phyloP scores from a whole-genome alignment of 2,329 filamentous ascomycete genomes.

The Ceratocystis alfenasii region DNA sequence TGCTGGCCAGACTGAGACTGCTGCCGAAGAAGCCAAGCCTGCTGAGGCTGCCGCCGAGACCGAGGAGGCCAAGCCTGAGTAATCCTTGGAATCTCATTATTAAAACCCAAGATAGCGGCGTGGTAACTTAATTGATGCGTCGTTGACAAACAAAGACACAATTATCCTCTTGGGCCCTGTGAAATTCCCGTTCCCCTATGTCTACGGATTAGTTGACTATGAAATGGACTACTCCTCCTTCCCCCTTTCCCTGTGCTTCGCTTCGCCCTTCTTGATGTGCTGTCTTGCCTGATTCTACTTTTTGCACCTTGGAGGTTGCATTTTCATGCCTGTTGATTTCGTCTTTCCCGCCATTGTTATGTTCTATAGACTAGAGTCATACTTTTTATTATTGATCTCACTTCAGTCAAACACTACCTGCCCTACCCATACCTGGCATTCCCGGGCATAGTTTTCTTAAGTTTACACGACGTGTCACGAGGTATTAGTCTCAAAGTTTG shows the following conservation, averaged over 20 bases:
- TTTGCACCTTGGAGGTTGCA: not conserved
- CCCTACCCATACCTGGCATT: not conserved
- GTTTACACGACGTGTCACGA: not conserved
- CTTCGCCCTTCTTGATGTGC: not conserved
- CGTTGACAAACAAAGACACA: conserved; percentile 18
- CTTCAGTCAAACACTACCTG: not conserved
- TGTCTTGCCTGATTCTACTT: not conserved
- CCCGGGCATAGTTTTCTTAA: conserved; percentile 3
- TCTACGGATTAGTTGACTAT: conserved; percentile 22
- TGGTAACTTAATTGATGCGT: conserved; percentile 25
- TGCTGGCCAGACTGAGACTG: conserved; percentile 39
- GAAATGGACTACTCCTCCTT: not conserved
- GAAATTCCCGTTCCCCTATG: conserved; percentile 12
- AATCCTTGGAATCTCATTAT: conserved; percentile 37
- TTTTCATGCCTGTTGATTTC: conserved; percentile 21
- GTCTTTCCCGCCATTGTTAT: conserved; percentile 12
- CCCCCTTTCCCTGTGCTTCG: not conserved
- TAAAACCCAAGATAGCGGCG: conserved; percentile 30
- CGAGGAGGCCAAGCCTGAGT: conserved; percentile 61
- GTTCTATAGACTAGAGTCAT: conserved; percentile 5
- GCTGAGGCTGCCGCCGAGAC: conserved; percentile 38
- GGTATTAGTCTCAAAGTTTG: not conserved
- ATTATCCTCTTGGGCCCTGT: not conserved
- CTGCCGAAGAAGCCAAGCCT: conserved; percentile 39
- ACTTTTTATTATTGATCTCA: conserved; percentile 21